Base-by-base conservation (phyloP, 129 eudicot species). In the Saposhnikovia divaricata region DNA sequence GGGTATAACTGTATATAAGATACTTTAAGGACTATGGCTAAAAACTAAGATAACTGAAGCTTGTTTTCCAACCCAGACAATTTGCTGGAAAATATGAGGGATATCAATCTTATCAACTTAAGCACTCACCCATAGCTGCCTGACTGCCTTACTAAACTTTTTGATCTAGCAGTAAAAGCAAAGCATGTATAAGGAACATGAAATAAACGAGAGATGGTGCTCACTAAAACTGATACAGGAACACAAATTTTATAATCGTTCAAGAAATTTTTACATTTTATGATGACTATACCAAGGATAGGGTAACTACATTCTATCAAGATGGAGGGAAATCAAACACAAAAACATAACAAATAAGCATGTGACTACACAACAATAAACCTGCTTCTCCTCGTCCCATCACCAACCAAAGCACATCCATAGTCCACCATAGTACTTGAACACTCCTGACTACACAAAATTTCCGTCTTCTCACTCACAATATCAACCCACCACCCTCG, bases 191-290 rank as follows among this genome's bases (percentile, higher is more conserved):
- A 61, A 4, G 9, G 4, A 68, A 31, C 73, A 13, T 4, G 23
- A 68, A 68, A 31, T 28, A 28, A 61, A 46, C 70, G 40, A 69
- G n/a, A 9, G 8, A 45, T 1, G 11, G 34, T n/a, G 31, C 37
- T n/a, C 69, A 45, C 78, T n/a, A 53, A 82, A 80, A 82, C 75
- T 40, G 50, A 42, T 39, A 21, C 21, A 68, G 73, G 73, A 68
- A 72, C 80, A 71, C 76, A 68, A 82, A 57, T 53, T 53, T 75
- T 57, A 82, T 82, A 61, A 57, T 39, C 23, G 16, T 70, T 47
- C 68, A 82, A 40, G 51, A 40, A 79, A 79, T 63, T 27, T 75
- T 84, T 84, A 84, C 86, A 84, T 75, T 69, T 61, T 39, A 76
- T 75, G 53, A 78, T 43, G 72, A 76, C 65, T 66, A 75, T 37